phyloP scores from a whole-genome alignment of 2,329 filamentous ascomycete genomes.

The Dothiorella sarmentorum region DNA sequence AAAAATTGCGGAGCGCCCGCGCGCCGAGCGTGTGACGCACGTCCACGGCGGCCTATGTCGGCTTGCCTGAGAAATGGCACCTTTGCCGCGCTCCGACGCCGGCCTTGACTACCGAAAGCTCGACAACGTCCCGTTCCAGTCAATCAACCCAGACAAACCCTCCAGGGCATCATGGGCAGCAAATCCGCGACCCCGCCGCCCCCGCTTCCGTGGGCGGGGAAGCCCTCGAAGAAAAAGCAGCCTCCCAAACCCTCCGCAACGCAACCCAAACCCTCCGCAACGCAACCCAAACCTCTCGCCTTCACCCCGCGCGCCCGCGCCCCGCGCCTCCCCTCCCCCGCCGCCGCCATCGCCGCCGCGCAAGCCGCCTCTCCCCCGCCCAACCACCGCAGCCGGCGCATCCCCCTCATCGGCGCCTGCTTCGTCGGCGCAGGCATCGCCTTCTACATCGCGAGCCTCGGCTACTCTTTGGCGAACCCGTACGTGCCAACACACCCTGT shows the following conservation, averaged over 20 bases:
- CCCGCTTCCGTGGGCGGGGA: neutral
- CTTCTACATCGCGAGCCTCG: neutral
- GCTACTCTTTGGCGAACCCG: conserved; percentile 12
- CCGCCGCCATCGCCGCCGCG: neutral
- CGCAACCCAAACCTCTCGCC: neutral
- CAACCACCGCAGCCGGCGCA: neutral
- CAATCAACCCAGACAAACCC: neutral
- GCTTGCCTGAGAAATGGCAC: too few species aligned
- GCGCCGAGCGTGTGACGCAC: too few species aligned
- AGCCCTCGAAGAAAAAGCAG: neutral
- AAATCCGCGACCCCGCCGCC: neutral
- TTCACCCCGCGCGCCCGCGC: neutral
- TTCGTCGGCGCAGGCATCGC: neutral
- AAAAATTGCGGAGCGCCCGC: too few species aligned
- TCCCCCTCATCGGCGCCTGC: conserved; percentile 4
- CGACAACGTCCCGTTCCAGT: too few species aligned
- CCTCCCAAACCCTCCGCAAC: neutral
- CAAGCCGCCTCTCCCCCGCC: neutral
- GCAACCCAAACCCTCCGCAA: too few species aligned
- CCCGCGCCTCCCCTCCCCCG: neutral
- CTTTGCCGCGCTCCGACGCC: neutral
- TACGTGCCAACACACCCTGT: conserved; percentile 22
- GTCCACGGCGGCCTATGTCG: neutral
- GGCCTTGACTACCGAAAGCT: neutral
- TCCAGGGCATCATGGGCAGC: conserved; percentile 1